Evolutionary conservation across 1,139 yeast genomes (phyloP), one percentile per base, ranked within the genome.

Genomic region (Debaryomycetaceae sp.): DNA sequence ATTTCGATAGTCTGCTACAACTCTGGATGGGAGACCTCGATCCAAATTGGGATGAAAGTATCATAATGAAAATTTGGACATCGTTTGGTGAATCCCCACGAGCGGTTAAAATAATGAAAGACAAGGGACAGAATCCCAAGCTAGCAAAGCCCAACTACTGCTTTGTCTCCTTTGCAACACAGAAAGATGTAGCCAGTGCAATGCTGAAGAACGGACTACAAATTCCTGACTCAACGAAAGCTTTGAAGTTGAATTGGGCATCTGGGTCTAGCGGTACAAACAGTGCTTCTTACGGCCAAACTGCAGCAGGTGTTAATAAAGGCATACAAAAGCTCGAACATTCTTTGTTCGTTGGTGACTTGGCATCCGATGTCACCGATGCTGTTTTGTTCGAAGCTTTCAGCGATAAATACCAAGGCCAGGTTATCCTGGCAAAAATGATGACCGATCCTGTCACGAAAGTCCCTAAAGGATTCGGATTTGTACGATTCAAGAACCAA

Each of bases 1-100:
- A 42, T 8, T n/a, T 14, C 13, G 50, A 45, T 31, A 45, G 45
- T 13, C 56, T 45, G 36, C 50, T 46, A 40, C 79, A 74, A 49
- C 48, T 89, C 44, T 90, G 97, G 97, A 91, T 91, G 97, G 98
- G 97, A 8, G 97, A 90, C 62, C 69, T 91, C 40, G 97, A 90
- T 55, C 88, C 95, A 1, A 75, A 81, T 66, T 87, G 95, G 83
- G 90, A 86, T 51, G 97, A 90, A 62, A 70, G 69, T 13, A 73
- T 80, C 41, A 80, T 91, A 42, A 72, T 75, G 37, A 73, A 79
- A 44, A 72, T 89, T 43, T 91, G 97, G 97, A 49, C 59, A 5
- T 44, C 63, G 9, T 50, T 68, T 9, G 79, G 77, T 1, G 69
- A 65, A 39, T 56, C 56, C 4, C 78, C 79, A 2, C 48, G 55